Base-by-base conservation (phyloP, 441 rosid genomes). In the Gossypium schwendimanii region DNA sequence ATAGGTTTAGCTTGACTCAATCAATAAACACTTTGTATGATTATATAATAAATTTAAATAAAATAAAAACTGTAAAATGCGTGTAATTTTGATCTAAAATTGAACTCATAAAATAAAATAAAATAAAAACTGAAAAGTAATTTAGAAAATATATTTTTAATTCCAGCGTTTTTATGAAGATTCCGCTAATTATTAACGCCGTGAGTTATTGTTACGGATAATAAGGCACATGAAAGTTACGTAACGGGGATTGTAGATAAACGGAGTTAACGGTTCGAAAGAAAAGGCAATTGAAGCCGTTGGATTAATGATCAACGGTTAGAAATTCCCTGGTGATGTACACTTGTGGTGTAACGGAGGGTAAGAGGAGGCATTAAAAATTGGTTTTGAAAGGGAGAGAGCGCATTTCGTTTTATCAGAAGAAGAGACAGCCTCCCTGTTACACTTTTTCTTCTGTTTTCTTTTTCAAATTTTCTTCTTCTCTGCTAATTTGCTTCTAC, bases 401-500 rank as follows among this genome's bases (percentile, higher is more conserved):
- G 71, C 7, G 75, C 64, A 41, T 72, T 82, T 76, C 79, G 71
- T 78, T 79, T 64, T 65, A 64, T 78, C 71, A 71, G 11, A 36
- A 70, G 74, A 62, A 73, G 77, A 63, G 41, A 63, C 53, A 41
- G 28, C 53, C 69, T 33, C 57, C 57, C 20, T 65, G 7, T 65
- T 47, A 14, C 70, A 45, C 57, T 68, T 71, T 73, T 65, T 44
- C 63, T 62, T 28, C 69, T 23, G 62, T 57, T 57, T 21, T 57
- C 8, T 59, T 28, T 26, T 26, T 77, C 17, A 45, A 21, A 58
- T 66, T 58, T 45, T 81, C 63, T 73, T 67, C 7, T 50, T 67
- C 84, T 79, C 77, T 76, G 63, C 63, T 53, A 77, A 54, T 69
- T 76, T 78, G 69, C 85, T 70, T 69, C 70, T 74, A 53, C 60